A percentile compares a stretch with the other conserved stretches of the same genome.
Conservation (phyloP, 2,329 filamentous ascomycete species). For the Bimuria novae-zelandiae region DNA sequence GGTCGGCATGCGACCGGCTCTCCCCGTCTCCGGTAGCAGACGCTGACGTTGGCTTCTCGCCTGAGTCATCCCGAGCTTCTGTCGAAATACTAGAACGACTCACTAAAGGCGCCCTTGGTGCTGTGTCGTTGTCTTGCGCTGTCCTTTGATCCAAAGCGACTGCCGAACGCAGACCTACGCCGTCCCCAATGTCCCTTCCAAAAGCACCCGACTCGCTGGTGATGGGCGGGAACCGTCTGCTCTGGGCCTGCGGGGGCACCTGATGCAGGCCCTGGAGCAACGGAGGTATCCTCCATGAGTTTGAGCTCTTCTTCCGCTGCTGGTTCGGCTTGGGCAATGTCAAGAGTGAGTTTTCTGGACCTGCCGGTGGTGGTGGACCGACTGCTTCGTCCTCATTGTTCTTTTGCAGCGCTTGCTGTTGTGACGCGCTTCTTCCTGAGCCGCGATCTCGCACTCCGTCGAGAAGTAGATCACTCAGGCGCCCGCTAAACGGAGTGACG, state of each 20-base stretch:
- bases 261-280: slow-evolving; percentile 65
- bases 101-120: neutral
- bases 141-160: slow-evolving; percentile 15
- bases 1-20: neutral
- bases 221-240: slow-evolving; percentile 64
- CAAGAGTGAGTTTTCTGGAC: slow-evolving; percentile 29
- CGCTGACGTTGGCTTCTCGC: neutral
- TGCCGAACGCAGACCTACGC: slow-evolving; percentile 18
- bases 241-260: slow-evolving; percentile 61
- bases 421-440: too few species aligned
- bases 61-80: neutral
- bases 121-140: slow-evolving; percentile 4
- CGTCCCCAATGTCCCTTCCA: slow-evolving; percentile 25
- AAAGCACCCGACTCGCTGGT: slow-evolving; percentile 51
- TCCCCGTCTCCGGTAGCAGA: slow-evolving; percentile 9
- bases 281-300: slow-evolving; percentile 51
- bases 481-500: slow-evolving; percentile 32
- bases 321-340: slow-evolving; percentile 48
- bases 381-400: slow-evolving; percentile 25
- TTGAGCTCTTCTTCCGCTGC: slow-evolving; percentile 34
- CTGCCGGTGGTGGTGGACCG: slow-evolving; percentile 17
- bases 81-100: neutral
- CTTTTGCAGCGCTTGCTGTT: slow-evolving; percentile 25
- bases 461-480: slow-evolving; percentile 34
- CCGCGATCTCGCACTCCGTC: too few species aligned